Evolutionary conservation across 805 yeast species (phyloP), one percentile per base, ranked within the genome.

Genomic region (Vanderwaltozyma polyspora): DNA sequence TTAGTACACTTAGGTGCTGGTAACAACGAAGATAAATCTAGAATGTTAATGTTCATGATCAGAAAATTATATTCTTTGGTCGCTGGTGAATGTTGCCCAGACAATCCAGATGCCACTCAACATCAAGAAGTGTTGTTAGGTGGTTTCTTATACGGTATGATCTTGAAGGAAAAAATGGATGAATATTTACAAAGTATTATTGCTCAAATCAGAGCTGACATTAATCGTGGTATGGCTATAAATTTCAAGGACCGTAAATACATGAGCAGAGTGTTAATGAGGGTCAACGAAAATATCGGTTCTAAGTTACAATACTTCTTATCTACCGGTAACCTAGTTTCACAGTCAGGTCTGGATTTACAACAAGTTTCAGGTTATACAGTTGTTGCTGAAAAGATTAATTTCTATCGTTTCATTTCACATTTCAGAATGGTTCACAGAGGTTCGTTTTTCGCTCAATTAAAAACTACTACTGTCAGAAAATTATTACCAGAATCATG

Each of bases 361-460:
- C 98, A 91, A 63, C 98, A 91, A 67, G 95, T 86, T 32, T 79
- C 94, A 35, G 98, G 98, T 51, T 91, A 84, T 60, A 91, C 98
- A 1, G 98, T 91, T 46, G 97, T 91, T 42, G 98, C 97, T 3
- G 98, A 91, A 64, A 91, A 91, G 63, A 91, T 91, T 62, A 91
- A 91, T 59, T 91, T 86, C 71, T 81, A 91, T 62, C 80, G 98
- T 56, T 91, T 91, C 66, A 77, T 91, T 44, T 79, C 97, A n/a
- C 98, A 91, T 67, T 91, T 91, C 72, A 70, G 98, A 64, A 91
- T 91, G 98, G 97, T 91, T 34, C 98, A 91, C 63, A 81, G 98
- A 75, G 98, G 98, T 62, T 85, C 97, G 45, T 91, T 91, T 77
- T 91, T 91, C 59, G 96, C 98, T 29, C 95, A 89, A 60, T 72